These are phyloP conservation scores for Chlorella sp. DNA, from an alignment of 139 green algal species.

Conservation along the genomic window DNA sequence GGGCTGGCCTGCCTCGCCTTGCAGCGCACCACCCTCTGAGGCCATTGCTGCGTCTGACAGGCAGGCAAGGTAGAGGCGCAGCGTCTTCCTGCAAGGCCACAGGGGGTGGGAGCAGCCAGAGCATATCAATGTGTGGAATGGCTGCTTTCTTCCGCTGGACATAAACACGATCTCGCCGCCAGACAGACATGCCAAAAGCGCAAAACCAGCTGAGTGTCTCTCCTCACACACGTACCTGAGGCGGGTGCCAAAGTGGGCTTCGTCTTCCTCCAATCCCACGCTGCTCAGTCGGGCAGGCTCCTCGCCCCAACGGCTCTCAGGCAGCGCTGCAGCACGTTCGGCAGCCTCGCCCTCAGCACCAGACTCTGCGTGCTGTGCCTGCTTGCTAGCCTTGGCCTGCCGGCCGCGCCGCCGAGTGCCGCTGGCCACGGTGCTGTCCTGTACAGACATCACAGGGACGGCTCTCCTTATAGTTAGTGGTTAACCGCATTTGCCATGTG, in stretches of 20 bases:
- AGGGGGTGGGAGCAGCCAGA: too few species aligned
- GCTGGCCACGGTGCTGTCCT: background rate
- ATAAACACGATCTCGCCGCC: too few species aligned
- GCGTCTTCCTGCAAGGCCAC: slow-evolving; percentile 10
- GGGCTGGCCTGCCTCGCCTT: background rate
- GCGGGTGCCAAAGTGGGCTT: background rate
- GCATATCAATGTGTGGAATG: too few species aligned
- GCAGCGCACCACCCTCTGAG: background rate
- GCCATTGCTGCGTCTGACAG: background rate
- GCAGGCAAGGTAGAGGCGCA: slow-evolving; percentile 24
- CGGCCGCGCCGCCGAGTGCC: background rate
- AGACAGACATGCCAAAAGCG: too few species aligned
- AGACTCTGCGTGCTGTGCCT: background rate
- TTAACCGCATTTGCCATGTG: too few species aligned
- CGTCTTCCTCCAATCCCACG: background rate
- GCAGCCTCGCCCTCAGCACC: background rate
- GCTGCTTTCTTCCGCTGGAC: too few species aligned
- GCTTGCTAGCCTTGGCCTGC: background rate
- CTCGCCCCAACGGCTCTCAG: slow-evolving; percentile 12
- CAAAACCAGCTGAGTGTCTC: too few species aligned
- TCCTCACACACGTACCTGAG: background rate
- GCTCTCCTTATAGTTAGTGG: too few species aligned
- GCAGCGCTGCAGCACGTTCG: background rate
- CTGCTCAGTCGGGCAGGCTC: background rate
- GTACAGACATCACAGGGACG: background rate